Conservation (phyloP, 768 basidiomycete genomes). For the Termitomyces sp. region DNA sequence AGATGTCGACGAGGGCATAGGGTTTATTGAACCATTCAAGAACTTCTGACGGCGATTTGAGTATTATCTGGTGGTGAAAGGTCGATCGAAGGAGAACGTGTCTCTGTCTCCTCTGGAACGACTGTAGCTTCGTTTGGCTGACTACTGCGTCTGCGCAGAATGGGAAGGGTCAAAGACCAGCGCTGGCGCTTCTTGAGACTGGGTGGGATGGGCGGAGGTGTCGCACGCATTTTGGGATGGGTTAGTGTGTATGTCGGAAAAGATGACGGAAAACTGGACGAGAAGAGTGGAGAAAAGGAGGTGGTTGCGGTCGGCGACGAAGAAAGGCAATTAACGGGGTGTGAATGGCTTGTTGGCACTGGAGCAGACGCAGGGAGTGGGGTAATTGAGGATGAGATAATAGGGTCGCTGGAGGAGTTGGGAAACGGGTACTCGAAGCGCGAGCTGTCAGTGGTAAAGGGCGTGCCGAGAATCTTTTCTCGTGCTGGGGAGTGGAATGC, state of each 20-base stretch:
- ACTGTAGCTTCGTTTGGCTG: not conserved
- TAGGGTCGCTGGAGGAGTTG: not conserved
- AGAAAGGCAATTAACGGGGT: constrained; percentile 10
- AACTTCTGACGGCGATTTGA: not conserved
- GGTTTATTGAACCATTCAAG: not conserved
- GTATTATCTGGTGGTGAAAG: not conserved
- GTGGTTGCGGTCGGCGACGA: constrained; percentile 11
- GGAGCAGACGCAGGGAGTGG: constrained; percentile 6
- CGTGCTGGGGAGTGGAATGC: constrained; percentile 21
- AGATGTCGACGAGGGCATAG: not conserved
- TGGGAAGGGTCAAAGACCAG: constrained; percentile 16
- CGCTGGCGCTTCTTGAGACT: constrained; percentile 22
- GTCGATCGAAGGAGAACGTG: not conserved
- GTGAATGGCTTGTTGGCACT: not conserved
- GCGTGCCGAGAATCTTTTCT: constrained; percentile 28
- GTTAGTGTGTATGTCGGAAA: constrained; percentile 13
- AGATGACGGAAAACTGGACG: constrained; percentile 2
- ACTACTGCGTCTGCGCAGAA: constrained; percentile 10
- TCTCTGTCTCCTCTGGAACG: not conserved
- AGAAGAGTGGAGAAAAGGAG: constrained; percentile 10
- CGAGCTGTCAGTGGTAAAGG: constrained; percentile 23
- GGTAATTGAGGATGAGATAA: constrained; percentile 8
- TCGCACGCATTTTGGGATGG: constrained; percentile 20
- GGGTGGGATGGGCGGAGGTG: constrained; percentile 23
- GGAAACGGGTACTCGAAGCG: constrained; percentile 30